These are phyloP conservation scores for Chlamydomonas reinhardtii DNA, from an alignment of 163 green algal species.

Conservation along the genomic window DNA sequence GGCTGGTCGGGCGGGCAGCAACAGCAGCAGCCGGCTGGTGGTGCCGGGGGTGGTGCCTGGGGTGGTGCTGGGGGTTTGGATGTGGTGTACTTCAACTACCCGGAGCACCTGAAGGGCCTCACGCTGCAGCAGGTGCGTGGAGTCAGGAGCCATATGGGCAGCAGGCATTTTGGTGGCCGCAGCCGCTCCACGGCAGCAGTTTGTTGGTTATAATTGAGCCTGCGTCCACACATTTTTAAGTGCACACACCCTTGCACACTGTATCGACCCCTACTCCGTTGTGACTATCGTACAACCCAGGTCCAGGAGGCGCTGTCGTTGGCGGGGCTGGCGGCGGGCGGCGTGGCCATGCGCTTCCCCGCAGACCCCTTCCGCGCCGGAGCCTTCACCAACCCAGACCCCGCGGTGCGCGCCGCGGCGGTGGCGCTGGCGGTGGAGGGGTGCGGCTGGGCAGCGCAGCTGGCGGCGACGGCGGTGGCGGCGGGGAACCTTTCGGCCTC, in stretches of 20 bases:
- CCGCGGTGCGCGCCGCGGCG: constrained; percentile 43
- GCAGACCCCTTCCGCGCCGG: constrained; percentile 54
- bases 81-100: constrained; percentile 77
- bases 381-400: constrained; percentile 68
- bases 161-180: too few relatives aligned
- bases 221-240: too few relatives aligned
- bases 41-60: background rate
- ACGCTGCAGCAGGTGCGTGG: background rate
- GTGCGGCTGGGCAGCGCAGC: constrained; percentile 60
- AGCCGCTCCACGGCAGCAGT: too few relatives aligned
- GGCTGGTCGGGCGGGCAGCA: too few relatives aligned
- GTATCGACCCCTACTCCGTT: too few relatives aligned
- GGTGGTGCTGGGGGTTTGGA: constrained; percentile 45
- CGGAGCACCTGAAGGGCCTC: constrained; percentile 64
- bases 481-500: background rate
- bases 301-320: constrained; percentile 40
- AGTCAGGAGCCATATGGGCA: too few relatives aligned
- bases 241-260: too few relatives aligned
- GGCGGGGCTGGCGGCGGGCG: constrained; percentile 51
- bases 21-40: too few relatives aligned
- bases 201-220: too few relatives aligned
- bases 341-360: constrained; percentile 71
- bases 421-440: constrained; percentile 60
- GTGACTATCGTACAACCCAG: too few relatives aligned
- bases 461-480: constrained; percentile 41